These are phyloP conservation scores for Lichtheimia ornata DNA, from an alignment of 371 early-diverging fungal species.

Conservation along the genomic window DNA sequence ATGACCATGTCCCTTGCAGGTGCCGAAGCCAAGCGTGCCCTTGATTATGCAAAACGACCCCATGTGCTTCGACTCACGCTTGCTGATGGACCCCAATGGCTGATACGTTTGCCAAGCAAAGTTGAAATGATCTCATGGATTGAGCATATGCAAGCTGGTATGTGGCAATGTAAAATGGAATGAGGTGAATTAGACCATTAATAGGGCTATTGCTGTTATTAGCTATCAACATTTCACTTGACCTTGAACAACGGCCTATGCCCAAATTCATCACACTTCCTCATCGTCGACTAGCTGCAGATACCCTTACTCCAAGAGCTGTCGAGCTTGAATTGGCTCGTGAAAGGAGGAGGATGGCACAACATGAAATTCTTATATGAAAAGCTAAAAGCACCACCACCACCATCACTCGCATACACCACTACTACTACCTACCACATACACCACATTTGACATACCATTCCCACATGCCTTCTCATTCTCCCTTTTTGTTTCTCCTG, in stretches of 20 bases:
- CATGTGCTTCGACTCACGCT: conserved; percentile 36
- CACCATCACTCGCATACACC: neutral
- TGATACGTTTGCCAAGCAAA: conserved; percentile 31
- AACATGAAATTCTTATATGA: conserved; percentile 1
- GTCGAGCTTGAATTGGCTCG: neutral
- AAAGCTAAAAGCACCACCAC: neutral
- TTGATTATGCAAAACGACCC: conserved; percentile 43
- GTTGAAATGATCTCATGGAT: conserved; percentile 49
- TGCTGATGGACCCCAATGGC: conserved; percentile 38
- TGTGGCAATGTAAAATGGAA: neutral
- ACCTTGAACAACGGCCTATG: conserved; percentile 45
- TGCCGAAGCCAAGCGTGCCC: conserved; percentile 41
- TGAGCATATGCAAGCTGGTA: conserved; percentile 51
- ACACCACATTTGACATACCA: conserved; percentile 1
- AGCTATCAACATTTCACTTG: conserved; percentile 48
- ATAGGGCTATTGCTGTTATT: neutral
- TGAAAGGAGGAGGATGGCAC: neutral
- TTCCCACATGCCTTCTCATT: no score
- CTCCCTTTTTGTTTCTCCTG: no score
- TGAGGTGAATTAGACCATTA: neutral
- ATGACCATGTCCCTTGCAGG: conserved; percentile 32
- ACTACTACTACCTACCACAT: neutral
- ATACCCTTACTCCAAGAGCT: conserved; percentile 3
- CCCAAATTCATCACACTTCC: conserved; percentile 45
- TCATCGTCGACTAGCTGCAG: neutral